Evolutionary conservation across 495 filamentous ascomycete genomes (phyloP).

Genomic region (Neurospora sp.): DNA sequence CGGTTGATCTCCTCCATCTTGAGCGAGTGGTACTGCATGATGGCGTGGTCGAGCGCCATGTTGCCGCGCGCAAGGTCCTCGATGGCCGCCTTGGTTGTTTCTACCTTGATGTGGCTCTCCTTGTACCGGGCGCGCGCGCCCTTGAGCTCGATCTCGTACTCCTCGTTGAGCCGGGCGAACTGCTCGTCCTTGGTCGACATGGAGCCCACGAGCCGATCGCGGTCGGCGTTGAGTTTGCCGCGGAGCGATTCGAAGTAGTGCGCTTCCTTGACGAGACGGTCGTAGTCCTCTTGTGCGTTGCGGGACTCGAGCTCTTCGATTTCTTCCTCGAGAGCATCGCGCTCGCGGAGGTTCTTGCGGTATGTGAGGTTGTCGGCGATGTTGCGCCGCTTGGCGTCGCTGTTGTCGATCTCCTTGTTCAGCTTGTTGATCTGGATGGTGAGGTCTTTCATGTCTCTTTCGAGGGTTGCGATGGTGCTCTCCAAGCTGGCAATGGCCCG

Average conservation of each 20-base stretch:
- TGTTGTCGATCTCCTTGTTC: constrained; percentile 64
- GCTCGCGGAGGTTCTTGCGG: constrained; percentile 57
- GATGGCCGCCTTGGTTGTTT: constrained; percentile 85
- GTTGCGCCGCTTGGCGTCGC: constrained; percentile 65
- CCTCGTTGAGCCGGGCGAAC: constrained; percentile 52
- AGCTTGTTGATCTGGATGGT: constrained; percentile 65
- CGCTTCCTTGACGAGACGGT: constrained; percentile 61
- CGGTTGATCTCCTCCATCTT: constrained; percentile 99
- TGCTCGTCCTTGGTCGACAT: constrained; percentile 77
- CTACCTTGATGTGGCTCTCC: constrained; percentile 80
- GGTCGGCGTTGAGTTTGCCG: constrained; percentile 43
- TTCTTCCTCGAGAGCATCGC: constrained; percentile 55
- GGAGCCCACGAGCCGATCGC: constrained; percentile 50
- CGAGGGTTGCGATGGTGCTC: constrained; percentile 50
- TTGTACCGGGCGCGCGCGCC: constrained; percentile 74
- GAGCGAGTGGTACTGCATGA: constrained; percentile 88
- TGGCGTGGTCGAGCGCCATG: constrained; percentile 78
- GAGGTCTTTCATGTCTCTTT: constrained; percentile 57
- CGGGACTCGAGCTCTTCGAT: constrained; percentile 69
- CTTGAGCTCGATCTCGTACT: constrained; percentile 82
- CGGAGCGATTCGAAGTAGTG: constrained; percentile 48
- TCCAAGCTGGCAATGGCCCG: constrained; percentile 59
- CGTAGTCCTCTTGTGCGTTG: constrained; percentile 72
- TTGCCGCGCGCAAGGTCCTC: constrained; percentile 79
- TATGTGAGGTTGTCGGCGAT: constrained; percentile 83